phyloP scores from a whole-genome alignment of 2,329 filamentous ascomycete genomes.

The Fonsecaea nubica region DNA sequence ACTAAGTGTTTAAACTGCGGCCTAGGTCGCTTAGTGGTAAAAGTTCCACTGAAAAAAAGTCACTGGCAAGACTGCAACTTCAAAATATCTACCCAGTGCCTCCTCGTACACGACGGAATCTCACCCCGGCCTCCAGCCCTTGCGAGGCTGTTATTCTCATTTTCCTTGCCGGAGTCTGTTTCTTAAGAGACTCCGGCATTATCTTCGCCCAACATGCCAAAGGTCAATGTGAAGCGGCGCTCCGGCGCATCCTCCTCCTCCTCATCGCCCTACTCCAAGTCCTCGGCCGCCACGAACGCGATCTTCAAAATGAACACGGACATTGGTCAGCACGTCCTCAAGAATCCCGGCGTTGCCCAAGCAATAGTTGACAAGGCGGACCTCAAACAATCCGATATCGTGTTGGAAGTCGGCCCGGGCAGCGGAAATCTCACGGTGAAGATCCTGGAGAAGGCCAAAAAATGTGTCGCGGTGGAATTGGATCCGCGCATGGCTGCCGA shows the following conservation, averaged over 20 bases:
- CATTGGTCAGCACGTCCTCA: constrained; percentile 88
- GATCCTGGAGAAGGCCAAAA: constrained; percentile 86
- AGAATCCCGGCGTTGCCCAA: constrained; percentile 84
- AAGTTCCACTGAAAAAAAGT: constrained; percentile 14
- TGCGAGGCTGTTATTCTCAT: constrained; percentile 1
- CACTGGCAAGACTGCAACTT: neutral
- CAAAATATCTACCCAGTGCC: neutral
- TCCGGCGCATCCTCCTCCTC: constrained; percentile 48
- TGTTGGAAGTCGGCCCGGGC: constrained; percentile 90
- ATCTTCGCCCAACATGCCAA: constrained; percentile 55
- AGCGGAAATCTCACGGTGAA: constrained; percentile 88
- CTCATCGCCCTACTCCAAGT: constrained; percentile 47
- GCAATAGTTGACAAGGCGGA: constrained; percentile 85
- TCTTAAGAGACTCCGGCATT: neutral
- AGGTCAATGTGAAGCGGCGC: constrained; percentile 61
- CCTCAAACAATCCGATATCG: constrained; percentile 85
- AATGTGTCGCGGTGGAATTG: constrained; percentile 84
- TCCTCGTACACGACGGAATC: neutral
- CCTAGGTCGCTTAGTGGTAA: neutral
- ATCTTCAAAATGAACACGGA: constrained; percentile 98
- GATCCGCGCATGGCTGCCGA: constrained; percentile 97
- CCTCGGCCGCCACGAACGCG: constrained; percentile 67
- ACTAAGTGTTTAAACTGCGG: too few relatives aligned
- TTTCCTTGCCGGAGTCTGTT: neutral
- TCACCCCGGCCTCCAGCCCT: neutral